Conservation (phyloP, 345 rosid species). For the Gossypium turneri region DNA sequence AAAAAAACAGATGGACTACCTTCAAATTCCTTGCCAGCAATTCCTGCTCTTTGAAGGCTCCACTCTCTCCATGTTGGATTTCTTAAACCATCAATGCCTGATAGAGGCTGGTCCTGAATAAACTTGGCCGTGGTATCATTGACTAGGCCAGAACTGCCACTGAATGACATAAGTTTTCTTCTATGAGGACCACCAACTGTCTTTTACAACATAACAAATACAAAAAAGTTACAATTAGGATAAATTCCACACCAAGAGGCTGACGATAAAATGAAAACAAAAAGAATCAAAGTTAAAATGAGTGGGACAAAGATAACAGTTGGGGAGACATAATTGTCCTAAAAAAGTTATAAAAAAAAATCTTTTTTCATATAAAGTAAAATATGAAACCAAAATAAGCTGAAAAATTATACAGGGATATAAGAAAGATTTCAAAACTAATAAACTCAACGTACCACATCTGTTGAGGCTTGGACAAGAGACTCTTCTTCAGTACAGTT, state of each 20-base stretch:
- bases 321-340: not conserved
- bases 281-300: not conserved
- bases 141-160: conserved; percentile 19
- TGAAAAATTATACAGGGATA: not conserved
- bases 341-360: not conserved
- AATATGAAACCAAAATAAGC: not conserved
- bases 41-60: conserved; percentile 67
- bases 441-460: conserved; percentile 43
- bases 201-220: conserved; percentile 50
- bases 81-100: conserved; percentile 28
- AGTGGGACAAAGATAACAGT: not conserved
- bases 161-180: conserved; percentile 25
- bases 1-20: conserved; percentile 38
- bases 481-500: conserved; percentile 29
- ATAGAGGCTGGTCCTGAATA: conserved; percentile 26
- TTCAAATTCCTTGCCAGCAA: conserved; percentile 53
- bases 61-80: conserved; percentile 63
- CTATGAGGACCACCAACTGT: conserved; percentile 47
- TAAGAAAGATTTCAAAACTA: not conserved
- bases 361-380: not conserved
- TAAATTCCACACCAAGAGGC: not conserved
- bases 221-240: conserved; percentile 21
- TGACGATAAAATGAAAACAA: not conserved
- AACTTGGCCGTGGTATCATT: conserved; percentile 19
- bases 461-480: conserved; percentile 30